Evolutionary conservation across 1,139 yeast genomes (phyloP).

Genomic region (Tardiomyces digboiensis): DNA sequence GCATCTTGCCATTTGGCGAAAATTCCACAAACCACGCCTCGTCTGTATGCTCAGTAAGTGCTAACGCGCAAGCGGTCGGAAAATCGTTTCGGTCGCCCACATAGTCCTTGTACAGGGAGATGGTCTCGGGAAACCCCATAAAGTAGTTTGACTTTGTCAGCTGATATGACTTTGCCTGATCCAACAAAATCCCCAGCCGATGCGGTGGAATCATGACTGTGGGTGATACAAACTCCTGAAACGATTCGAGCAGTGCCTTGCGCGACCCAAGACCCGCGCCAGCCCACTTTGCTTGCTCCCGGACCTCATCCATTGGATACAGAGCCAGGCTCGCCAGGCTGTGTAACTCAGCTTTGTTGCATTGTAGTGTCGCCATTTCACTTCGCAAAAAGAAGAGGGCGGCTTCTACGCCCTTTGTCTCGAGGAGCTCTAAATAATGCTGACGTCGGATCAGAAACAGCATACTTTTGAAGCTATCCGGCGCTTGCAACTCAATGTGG

Average conservation of each 20-base stretch:
- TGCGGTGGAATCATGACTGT: conserved; percentile 44
- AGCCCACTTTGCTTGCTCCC: conserved; percentile 29
- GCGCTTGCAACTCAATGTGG: conserved; percentile 20
- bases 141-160: conserved; percentile 33
- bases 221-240: conserved; percentile 40
- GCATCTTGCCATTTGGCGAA: conserved; percentile 63
- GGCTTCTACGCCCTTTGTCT: conserved; percentile 20
- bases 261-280: conserved; percentile 34
- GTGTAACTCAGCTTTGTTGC: conserved; percentile 19
- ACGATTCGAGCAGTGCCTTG: conserved; percentile 30
- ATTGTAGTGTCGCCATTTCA: conserved; percentile 23
- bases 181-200: conserved; percentile 39
- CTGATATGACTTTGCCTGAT: conserved; percentile 44
- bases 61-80: conserved; percentile 36
- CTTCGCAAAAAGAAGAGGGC: conserved; percentile 39
- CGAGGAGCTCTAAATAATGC: conserved; percentile 24
- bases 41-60: conserved; percentile 46
- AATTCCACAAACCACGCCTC: conserved; percentile 84
- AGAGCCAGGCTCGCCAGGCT: conserved; percentile 28
- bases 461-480: conserved; percentile 6
- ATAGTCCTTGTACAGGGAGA: conserved; percentile 25
- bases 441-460: conserved; percentile 25
- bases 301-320: conserved; percentile 26
- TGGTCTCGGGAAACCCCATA: conserved; percentile 15
- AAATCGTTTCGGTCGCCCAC: conserved; percentile 30